Base-by-base conservation (phyloP, 495 filamentous ascomycete genomes). In the Penicillium egyptiacum region DNA sequence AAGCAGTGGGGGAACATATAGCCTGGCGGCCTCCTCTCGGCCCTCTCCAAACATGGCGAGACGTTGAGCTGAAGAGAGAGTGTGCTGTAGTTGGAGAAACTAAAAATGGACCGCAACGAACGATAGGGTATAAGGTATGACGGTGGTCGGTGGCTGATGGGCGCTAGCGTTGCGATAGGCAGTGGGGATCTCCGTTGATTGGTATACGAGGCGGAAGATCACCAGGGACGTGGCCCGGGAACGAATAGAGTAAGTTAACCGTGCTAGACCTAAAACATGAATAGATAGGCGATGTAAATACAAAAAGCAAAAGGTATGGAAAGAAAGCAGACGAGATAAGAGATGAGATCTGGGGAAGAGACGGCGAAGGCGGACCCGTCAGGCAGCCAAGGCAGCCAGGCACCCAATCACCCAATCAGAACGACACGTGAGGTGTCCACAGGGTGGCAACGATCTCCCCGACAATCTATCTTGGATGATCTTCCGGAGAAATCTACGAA, bases 21-120 rank as follows among this genome's bases (percentile, higher is more conserved):
- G 60, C 54, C 71, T 63, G 14, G 61, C 57, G 53, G 63, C 68
- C 53, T 76, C 70, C 20, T 74, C 70, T 26, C 58, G 65, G 20
- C 66, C 64, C 56, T 75, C 68, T 57, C 70, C 74, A 25, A 72
- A 46, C 75, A 77, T 79, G 40, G 28, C 61, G 61, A 33, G 49
- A 20, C 12, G 19, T 30, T 48, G 30, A 37, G 19, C 35, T 28
- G 43, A 17, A 57, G 40, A 42, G 54, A 50, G 53, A 45, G 26
- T 22, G 25, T 35, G 23, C 42, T n/a, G 53, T 50, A 50, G 57
- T 43, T 42, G 17, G 20, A n/a, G 42, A 14, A 50, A 37, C 41
- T 19, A 50, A 16, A 16, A 60, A 57, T 16, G 54, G 55, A 60
- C n/a, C 28, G 33, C 11, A 61, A 58, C 14, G 59, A 54, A 63